These are phyloP conservation scores for Xylaria nigripes DNA, from an alignment of 495 filamentous ascomycete genomes.

Conservation along the genomic window DNA sequence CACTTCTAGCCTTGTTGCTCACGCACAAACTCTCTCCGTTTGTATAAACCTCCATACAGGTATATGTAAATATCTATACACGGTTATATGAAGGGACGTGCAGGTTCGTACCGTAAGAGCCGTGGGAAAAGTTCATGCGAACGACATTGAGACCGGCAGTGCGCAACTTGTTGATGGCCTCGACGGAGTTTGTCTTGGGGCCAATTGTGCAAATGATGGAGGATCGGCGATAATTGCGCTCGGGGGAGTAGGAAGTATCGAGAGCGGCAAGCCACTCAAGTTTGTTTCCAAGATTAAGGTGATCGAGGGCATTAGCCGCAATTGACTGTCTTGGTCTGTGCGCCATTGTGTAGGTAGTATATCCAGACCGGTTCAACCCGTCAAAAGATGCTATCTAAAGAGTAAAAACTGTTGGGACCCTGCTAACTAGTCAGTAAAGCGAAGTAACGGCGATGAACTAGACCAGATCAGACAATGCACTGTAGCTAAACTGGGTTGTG, in stretches of 20 bases:
- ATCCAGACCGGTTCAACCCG: conserved; percentile 21
- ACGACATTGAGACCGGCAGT: conserved; percentile 89
- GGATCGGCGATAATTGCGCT: conserved; percentile 79
- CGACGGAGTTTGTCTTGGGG: conserved; percentile 96
- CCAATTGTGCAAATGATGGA: conserved; percentile 99
- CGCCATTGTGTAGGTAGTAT: conserved; percentile 12
- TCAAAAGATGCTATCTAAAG: conserved; percentile 11
- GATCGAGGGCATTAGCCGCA: conserved; percentile 63
- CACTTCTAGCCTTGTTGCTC: background rate
- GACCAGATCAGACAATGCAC: background rate
- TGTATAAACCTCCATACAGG: too few relatives aligned
- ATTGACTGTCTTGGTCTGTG: conserved; percentile 36
- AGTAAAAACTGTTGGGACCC: background rate
- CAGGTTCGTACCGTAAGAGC: conserved; percentile 55
- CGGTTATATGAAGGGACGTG: background rate
- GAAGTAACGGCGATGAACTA: background rate
- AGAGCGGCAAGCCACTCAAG: conserved; percentile 84
- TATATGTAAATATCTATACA: background rate
- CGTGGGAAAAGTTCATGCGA: conserved; percentile 96
- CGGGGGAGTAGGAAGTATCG: conserved; percentile 66
- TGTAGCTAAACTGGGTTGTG: background rate
- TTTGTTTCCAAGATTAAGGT: conserved; percentile 65
- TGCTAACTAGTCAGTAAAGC: background rate
- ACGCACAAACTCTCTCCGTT: background rate
- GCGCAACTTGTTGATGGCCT: conserved; percentile 90